Evolutionary conservation across 805 yeast species (phyloP), one percentile per base, ranked within the genome.

Genomic region (Ascoidea asiatica): DNA sequence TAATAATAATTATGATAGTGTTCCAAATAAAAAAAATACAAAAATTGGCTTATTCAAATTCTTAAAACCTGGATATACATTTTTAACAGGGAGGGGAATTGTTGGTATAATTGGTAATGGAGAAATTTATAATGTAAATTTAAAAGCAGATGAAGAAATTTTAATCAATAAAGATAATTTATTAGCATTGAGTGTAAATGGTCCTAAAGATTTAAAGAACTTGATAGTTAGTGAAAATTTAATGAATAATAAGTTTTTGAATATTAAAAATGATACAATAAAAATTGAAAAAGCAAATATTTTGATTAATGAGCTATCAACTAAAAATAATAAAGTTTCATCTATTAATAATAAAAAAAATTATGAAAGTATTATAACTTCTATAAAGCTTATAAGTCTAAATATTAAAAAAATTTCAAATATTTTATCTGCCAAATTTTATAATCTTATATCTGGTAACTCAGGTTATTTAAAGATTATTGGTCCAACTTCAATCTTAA

Each of bases 51-150:
- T 29, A 29, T 29, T 29, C 15, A 29, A 29, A 15, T 29, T 29
- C 15, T 29, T 29, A 29, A 29, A 29, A 29, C 13, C 21, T 5
- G 63, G 67, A 1, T 69, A 59, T 46, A 61, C 63, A 5, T 57
- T 69, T 38, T 44, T 69, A 7, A 58, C 63, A 19, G 73, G 74
- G 5, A 54, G 74, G 38, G 74, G 74, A 0, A 63, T 59, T 38
- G 56, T 63, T 15, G 72, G 69, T 1, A 48, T 69, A 21, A 61
- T 57, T 1, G 73, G 73, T 3, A 56, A 58, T 37, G 73, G 74
- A 1, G 53, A 65, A n/a, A 53, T 69, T 17, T 66, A 66, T 49
- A 59, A 60, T 44, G 55, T 66, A 15, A 55, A 54, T 39, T 52
- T 69, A 18, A 54, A 51, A 15, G 62, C 61, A 37, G 59, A 54